These are phyloP conservation scores for Elsinoe necatrix DNA, from an alignment of 2,329 filamentous ascomycete genomes.

Conservation along the genomic window DNA sequence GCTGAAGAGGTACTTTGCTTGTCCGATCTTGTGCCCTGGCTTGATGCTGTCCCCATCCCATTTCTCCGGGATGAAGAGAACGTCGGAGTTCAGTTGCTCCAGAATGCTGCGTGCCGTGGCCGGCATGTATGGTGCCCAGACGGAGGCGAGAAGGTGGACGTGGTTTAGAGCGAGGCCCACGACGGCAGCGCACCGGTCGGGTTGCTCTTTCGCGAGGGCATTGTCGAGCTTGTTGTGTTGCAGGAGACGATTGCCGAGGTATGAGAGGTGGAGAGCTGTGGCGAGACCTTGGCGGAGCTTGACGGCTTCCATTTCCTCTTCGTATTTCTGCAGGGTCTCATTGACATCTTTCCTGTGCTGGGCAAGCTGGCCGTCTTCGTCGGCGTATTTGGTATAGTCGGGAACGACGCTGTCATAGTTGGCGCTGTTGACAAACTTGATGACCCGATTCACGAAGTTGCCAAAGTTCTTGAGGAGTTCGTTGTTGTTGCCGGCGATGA, in stretches of 20 bases:
- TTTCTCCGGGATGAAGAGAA: slow-evolving; percentile 38
- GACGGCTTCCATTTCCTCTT: slow-evolving; percentile 59
- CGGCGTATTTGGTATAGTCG: slow-evolving; percentile 40
- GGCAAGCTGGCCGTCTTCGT: slow-evolving; percentile 22
- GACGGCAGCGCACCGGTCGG: slow-evolving; percentile 51
- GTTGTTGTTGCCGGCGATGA: slow-evolving; percentile 79
- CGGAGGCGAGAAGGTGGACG: slow-evolving; percentile 68
- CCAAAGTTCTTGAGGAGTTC: slow-evolving; percentile 71
- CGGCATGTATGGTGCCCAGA: slow-evolving; percentile 80
- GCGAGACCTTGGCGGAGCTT: slow-evolving; percentile 60
- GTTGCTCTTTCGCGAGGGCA: slow-evolving; percentile 50
- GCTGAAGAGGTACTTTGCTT: slow-evolving; percentile 72
- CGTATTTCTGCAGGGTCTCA: slow-evolving; percentile 56
- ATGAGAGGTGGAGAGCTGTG: slow-evolving; percentile 59
- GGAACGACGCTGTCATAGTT: slow-evolving; percentile 60
- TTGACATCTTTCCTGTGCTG: slow-evolving; percentile 55
- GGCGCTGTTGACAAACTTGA: slow-evolving; percentile 65
- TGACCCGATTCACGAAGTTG: slow-evolving; percentile 49
- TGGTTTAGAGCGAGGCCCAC: slow-evolving; percentile 77
- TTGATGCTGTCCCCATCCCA: slow-evolving; percentile 56
- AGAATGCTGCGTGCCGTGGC: slow-evolving; percentile 67
- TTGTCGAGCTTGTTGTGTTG: slow-evolving; percentile 57
- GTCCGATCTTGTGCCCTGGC: slow-evolving; percentile 72
- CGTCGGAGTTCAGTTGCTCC: slow-evolving; percentile 55
- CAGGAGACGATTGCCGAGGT: slow-evolving; percentile 50